Evolutionary conservation across 2,329 filamentous ascomycete genomes (phyloP), one percentile per base, ranked within the genome.

Genomic region (Neopestalotiopsis rosae): DNA sequence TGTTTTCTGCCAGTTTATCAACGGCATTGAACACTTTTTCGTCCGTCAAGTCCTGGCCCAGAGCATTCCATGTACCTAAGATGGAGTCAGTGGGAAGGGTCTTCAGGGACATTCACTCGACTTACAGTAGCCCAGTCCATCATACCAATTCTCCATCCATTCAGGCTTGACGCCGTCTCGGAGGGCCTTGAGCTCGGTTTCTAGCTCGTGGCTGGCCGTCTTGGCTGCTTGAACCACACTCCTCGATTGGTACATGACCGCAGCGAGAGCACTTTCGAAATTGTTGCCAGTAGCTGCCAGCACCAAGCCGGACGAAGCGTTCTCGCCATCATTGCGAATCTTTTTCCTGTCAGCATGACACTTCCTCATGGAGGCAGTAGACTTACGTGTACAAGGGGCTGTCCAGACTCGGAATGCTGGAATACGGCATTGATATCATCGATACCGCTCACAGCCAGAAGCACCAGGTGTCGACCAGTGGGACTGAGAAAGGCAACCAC

Each of bases 141-240:
- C 96, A 76, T 95, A 95, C 94, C 95, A 98, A 69, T 93, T 90
- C 71, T 96, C 90, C 63, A 93, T 82, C 94, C 94, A 97, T 76
- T 90, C 80, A 5, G 85, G 81, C 67, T 86, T 85, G 42, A 91
- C 80, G 5, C 85, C 85, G 32, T 84, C 81, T 17, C 80, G 79
- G 7, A 87, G 73, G 0, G 81, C 79, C 68, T 83, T 79, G 32
- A 86, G 77, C 69, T 90, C 85, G 34, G 80, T 79, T 24, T 82
- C 80, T 68, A 81, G 75, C 73, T 88, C 79, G 67, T 83, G 74
- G 72, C 80, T 80, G 7, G 76, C 76, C 9, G 79, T 77, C 67
- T 88, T 85, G 75, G 80, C 79, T 14, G 80, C 80, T 63, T 81
- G 78, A 9, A 92, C 84, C 3, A 93, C 75, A 70, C 88, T 90